Evolutionary conservation across 2,329 filamentous ascomycete genomes (phyloP).

Genomic region (Curvularia spicifera): DNA sequence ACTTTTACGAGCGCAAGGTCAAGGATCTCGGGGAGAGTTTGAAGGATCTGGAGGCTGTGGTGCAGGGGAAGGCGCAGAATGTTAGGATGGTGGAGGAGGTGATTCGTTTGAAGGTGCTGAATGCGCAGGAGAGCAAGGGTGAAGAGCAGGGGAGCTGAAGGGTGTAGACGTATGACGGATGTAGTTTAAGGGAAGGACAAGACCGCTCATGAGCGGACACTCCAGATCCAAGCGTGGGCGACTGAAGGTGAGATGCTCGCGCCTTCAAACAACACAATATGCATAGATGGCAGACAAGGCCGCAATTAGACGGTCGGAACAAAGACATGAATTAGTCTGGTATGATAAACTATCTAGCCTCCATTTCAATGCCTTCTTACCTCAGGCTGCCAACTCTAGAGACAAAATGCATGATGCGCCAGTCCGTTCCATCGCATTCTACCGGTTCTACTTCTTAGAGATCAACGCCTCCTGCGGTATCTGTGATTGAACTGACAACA

Average conservation of each 20-base stretch:
- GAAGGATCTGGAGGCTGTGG: constrained; percentile 71
- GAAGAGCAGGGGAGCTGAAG: constrained; percentile 33
- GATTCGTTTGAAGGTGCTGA: constrained; percentile 47
- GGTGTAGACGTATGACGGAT: neutral
- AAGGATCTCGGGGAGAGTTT: constrained; percentile 69
- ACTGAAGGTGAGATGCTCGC: neutral
- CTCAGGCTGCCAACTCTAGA: neutral
- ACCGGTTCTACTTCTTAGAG: neutral
- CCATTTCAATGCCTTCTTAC: neutral
- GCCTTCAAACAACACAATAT: neutral
- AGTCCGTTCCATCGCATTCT: neutral
- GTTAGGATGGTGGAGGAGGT: constrained; percentile 86
- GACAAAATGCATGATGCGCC: neutral
- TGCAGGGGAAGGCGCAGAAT: constrained; percentile 81
- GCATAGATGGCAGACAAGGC: neutral
- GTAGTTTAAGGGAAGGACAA: neutral
- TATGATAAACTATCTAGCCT: neutral
- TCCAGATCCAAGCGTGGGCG: neutral
- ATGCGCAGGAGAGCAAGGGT: constrained; percentile 39
- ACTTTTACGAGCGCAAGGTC: constrained; percentile 72
- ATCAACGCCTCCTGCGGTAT: constrained; percentile 6
- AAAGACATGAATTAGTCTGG: neutral
- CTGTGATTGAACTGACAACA: constrained; percentile 28
- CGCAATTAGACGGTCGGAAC: neutral
- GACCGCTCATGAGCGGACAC: neutral